phyloP scores from a whole-genome alignment of 1,284 basidiomycete genomes.

The Tilletia walkeri region DNA sequence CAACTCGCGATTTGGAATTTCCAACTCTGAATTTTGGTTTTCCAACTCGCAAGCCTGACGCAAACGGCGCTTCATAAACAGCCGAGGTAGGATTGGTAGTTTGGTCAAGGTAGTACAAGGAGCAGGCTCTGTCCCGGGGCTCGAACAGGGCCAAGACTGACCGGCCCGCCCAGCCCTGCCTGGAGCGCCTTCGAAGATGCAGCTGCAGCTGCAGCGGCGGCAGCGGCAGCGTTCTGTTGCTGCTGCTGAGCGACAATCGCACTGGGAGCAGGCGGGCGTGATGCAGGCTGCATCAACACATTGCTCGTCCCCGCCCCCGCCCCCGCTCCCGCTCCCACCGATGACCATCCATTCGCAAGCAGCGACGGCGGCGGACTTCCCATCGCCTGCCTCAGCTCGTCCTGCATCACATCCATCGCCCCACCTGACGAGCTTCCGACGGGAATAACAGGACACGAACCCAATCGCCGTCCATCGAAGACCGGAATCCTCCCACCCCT shows the following conservation, averaged over 20 bases:
- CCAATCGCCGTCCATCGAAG: slow-evolving; percentile 5
- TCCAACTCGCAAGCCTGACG: too few relatives aligned
- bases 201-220: not conserved
- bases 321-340: too few relatives aligned
- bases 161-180: too few relatives aligned
- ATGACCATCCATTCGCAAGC: too few relatives aligned
- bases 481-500: not conserved
- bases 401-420: not conserved
- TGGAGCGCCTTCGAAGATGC: not conserved
- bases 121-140: not conserved
- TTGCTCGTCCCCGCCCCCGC: too few relatives aligned
- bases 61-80: too few relatives aligned
- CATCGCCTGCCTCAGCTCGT: slow-evolving; percentile 10
- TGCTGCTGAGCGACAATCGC: not conserved
- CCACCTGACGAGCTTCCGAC: not conserved
- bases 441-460: not conserved
- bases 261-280: too few relatives aligned
- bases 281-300: too few relatives aligned
- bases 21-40: too few relatives aligned
- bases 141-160: not conserved
- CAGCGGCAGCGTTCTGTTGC: not conserved
- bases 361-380: not conserved
- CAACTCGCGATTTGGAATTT: too few relatives aligned
- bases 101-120: not conserved
- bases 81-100: too few relatives aligned